Evolutionary conservation across 345 rosid species (phyloP), one percentile per base, ranked within the genome.

Genomic region (Heritiera fomes): DNA sequence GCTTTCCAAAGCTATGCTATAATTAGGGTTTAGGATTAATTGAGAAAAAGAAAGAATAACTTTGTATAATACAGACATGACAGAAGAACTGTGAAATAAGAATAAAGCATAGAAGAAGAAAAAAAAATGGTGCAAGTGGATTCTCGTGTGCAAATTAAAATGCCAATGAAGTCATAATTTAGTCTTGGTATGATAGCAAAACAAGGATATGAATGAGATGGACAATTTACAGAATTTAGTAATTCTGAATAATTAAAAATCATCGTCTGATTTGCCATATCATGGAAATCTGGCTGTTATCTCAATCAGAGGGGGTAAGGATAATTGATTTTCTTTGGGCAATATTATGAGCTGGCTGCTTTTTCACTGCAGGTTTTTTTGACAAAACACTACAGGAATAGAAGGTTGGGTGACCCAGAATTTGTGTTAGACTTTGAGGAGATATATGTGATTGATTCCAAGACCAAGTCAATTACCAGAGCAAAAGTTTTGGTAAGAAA

Each of bases 361-460:
- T 73, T 62, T 15, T 10, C 80, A 4, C 45, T 85, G 71, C 85
- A 95, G 99, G 94, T 93, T 77, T 91, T 95, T 90, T 85, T 95
- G 85, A 88, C 93, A 56, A 93, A 92, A 86, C 98, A 93, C 79
- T 95, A 85, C 85, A 91, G 89, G 79, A 95, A 95, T 73, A 73
- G 98, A 79, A 88, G 98, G 83, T 71, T 82, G 78, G 88, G 86
- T 34, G 98, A 95, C 83, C 95, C 91, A 17, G 97, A 95, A 60
- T 95, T 95, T 86, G 90, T 93, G 62, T 89, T 95, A 75, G 98
- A 93, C 77, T 93, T 93, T 87, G 98, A 95, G 87, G 98, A 95
- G 88, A 93, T 95, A 43, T 95, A 95, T 80, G 91, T 90, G 80
- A 91, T 95, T 71, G 97, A 95, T 72, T 92, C 98, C 18, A 91